Evolutionary conservation across 2,329 filamentous ascomycete species (phyloP), one percentile per base, ranked within the genome.

Genomic region (Aureobasidium sp.): DNA sequence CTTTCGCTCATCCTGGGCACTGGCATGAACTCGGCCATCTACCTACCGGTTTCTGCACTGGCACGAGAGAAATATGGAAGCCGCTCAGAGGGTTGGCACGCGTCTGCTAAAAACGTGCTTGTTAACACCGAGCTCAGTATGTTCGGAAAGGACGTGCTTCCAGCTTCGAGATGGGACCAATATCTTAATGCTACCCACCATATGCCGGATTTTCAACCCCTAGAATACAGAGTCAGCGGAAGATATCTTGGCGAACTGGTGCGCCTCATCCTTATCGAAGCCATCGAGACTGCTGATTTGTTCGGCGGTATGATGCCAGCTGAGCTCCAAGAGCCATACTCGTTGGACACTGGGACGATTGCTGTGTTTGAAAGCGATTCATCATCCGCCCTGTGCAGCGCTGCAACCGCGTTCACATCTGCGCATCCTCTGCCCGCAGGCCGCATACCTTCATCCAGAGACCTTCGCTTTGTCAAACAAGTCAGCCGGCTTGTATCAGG

Each of bases 91-190:
- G 76, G 75, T 40, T 84, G 82, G 81, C 77, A 81, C 61, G 75
- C 78, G 29, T 74, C 78, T 42, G 82, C 83, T n/a, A 76, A 79
- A 31, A 78, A 83, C 62, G 84, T 86, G 33, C 80, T 86, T 57
- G 78, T 85, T 66, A 87, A 87, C 68, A 86, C 81, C 8, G 84
- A 87, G 68, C 74, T 85, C 65, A 85, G 83, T 74, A 85, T 86
- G 83, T 85, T 85, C 64, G 84, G 81, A 50, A 79, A 82, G 61
- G 74, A 78, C 23, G 76, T 84, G 29, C 75, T 85, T 38, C 81
- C 82, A 1, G 78, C 77, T 65, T 84, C 83, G 6, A 75, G 79
- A 15, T 86, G 83, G 83, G 84, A 87, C 64, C 81, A 85, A 8
- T 67, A 77, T 31, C 74, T 87, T 51, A 86, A 86, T 69, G 70